phyloP scores from a whole-genome alignment of 768 basidiomycete genomes.

The Amanita thiersii region DNA sequence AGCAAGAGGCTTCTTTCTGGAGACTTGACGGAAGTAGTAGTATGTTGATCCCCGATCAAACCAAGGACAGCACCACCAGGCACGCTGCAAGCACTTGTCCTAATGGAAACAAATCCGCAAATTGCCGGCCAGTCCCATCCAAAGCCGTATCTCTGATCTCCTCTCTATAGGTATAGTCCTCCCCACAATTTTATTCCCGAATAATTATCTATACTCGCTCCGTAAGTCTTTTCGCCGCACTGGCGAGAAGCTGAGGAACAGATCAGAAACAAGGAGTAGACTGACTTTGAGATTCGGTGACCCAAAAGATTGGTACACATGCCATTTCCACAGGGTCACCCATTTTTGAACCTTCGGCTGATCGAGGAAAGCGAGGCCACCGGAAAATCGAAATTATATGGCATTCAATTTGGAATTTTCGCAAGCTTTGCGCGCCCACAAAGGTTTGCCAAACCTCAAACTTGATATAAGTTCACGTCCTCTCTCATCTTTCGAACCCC shows the following conservation, averaged over 20 bases:
- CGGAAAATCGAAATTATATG: constrained; percentile 35
- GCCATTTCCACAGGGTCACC: constrained; percentile 25
- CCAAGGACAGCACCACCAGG: constrained; percentile 27
- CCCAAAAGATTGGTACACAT: constrained; percentile 17
- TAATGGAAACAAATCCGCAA: constrained; percentile 26
- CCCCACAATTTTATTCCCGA: no score
- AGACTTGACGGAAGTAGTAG: constrained; percentile 26
- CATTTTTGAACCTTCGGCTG: constrained; percentile 28
- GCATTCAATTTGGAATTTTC: constrained; percentile 20
- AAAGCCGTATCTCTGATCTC: not conserved
- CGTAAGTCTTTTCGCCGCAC: no score
- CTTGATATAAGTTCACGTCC: constrained; percentile 33
- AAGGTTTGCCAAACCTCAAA: constrained; percentile 14
- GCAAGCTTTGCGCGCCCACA: constrained; percentile 25
- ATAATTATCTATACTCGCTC: no score
- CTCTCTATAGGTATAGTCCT: no score
- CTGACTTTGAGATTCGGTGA: constrained; percentile 12
- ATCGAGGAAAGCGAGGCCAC: constrained; percentile 43
- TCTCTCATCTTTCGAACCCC: constrained; percentile 38
- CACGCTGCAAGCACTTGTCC: constrained; percentile 16
- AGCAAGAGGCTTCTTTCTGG: constrained; percentile 16
- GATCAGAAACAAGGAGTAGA: constrained; percentile 7
- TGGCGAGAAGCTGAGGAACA: constrained; percentile 2
- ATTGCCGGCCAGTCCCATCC: constrained; percentile 18
- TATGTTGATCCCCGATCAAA: constrained; percentile 60